A percentile compares a stretch with the other conserved stretches of the same genome.
Evolutionary conservation across 495 filamentous ascomycete genomes (phyloP).

Genomic region (Podospora conica): DNA sequence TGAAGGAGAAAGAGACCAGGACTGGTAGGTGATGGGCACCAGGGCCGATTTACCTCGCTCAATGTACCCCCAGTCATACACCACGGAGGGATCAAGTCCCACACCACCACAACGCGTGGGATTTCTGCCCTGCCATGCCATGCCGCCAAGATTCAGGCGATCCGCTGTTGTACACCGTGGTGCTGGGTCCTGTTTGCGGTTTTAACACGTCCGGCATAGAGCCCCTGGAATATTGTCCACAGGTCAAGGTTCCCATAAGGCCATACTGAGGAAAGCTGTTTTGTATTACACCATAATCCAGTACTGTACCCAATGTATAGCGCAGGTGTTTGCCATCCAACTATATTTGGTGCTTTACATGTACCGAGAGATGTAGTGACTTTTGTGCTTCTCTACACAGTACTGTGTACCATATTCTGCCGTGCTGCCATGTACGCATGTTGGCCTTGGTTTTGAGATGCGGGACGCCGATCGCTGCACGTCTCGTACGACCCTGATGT

Average conservation of each 20-base stretch:
- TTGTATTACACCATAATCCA: not conserved
- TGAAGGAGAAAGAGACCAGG: not conserved
- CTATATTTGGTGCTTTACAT: not conserved
- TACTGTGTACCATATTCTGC: not conserved
- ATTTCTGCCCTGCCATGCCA: not conserved
- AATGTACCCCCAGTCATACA: not conserved
- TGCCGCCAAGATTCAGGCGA: not conserved
- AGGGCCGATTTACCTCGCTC: not conserved
- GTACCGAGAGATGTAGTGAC: not conserved
- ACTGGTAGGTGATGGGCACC: not conserved
- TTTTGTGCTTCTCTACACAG: too few relatives aligned
- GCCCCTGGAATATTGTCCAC: not conserved
- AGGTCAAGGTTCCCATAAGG: not conserved
- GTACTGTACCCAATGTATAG: not conserved
- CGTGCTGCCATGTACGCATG: not conserved
- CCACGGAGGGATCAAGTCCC: not conserved
- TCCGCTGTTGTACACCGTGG: not conserved
- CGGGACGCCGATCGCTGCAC: constrained; percentile 18
- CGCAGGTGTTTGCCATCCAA: not conserved
- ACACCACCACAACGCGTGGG: not conserved
- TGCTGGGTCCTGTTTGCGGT: not conserved
- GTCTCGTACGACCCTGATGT: constrained; percentile 15
- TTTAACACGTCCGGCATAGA: too few relatives aligned
- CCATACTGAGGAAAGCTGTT: not conserved
- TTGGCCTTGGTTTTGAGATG: not conserved